phyloP scores from a whole-genome alignment of 176 grass and related monocot species.

The Tuctoria greenei region DNA sequence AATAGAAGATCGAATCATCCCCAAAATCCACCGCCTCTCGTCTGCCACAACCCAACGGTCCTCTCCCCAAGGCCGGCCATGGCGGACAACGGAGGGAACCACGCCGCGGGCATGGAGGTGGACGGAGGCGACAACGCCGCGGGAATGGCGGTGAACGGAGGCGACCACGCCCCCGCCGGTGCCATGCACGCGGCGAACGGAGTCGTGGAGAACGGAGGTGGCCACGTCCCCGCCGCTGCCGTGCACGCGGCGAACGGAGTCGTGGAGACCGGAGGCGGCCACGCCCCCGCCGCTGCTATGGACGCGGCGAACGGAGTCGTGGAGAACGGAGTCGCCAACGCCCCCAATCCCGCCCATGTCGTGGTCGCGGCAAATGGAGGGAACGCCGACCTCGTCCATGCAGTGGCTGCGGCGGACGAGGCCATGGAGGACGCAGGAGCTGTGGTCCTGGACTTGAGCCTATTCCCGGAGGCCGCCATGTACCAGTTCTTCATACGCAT shows the following conservation, averaged over 20 bases:
- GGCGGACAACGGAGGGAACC: not conserved
- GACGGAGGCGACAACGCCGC: not conserved
- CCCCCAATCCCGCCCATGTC: not conserved
- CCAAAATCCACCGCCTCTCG: not conserved
- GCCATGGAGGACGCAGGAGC: not conserved
- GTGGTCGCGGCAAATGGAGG: not conserved
- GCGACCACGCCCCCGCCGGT: not conserved
- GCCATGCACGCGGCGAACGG: not conserved
- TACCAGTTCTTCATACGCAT: not conserved
- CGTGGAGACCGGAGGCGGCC: not conserved
- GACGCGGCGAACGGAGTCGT: not conserved
- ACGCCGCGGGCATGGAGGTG: not conserved
- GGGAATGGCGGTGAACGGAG: not conserved
- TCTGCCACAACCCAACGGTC: not conserved
- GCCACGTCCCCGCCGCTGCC: not conserved
- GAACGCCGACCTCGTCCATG: not conserved
- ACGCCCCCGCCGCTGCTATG: not conserved
- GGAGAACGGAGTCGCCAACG: not conserved
- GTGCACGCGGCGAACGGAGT: not conserved
- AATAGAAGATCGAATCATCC: not conserved
- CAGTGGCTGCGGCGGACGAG: not conserved
- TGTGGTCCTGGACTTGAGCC: not conserved
- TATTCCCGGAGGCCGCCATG: not conserved
- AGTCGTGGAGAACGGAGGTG: not conserved
- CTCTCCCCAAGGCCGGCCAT: not conserved